phyloP scores from a whole-genome alignment of 2,329 filamentous ascomycete genomes.

The Hymenoscyphus linearis region DNA sequence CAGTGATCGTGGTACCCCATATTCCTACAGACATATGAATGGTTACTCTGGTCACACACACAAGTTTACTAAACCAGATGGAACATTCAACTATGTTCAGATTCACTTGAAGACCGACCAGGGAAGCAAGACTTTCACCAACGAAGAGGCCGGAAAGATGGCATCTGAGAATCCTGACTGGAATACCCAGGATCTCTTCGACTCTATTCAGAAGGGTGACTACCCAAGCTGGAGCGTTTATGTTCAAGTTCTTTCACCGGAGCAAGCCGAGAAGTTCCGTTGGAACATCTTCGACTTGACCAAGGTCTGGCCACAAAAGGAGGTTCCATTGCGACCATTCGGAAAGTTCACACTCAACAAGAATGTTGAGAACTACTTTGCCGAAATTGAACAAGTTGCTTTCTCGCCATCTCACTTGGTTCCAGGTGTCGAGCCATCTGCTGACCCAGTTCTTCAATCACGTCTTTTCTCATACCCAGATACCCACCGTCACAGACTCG shows the following conservation, averaged over 20 bases:
- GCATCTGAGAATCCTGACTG: constrained; percentile 56
- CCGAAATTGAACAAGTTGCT: constrained; percentile 64
- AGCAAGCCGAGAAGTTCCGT: constrained; percentile 54
- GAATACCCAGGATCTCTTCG: constrained; percentile 58
- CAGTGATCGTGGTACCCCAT: constrained; percentile 60
- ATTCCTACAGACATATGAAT: constrained; percentile 61
- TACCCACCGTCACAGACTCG: constrained; percentile 53
- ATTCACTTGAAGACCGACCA: constrained; percentile 60
- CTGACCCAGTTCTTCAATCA: constrained; percentile 64
- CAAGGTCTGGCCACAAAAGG: constrained; percentile 61
- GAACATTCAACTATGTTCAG: constrained; percentile 61
- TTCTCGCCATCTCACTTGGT: constrained; percentile 64
- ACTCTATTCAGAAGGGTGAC: constrained; percentile 56
- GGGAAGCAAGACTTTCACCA: constrained; percentile 54
- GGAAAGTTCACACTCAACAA: constrained; percentile 60
- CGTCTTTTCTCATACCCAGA: constrained; percentile 69
- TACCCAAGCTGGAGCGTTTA: constrained; percentile 59
- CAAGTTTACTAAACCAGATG: constrained; percentile 62
- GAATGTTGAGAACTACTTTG: constrained; percentile 58
- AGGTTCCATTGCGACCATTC: constrained; percentile 56
- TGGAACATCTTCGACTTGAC: constrained; percentile 66
- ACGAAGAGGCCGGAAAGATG: constrained; percentile 50
- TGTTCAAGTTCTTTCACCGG: constrained; percentile 57
- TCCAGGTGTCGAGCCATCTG: constrained; percentile 63
- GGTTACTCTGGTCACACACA: constrained; percentile 63